Base-by-base conservation (phyloP, 2,329 filamentous ascomycete genomes). In the Pleoardoris graminearum region DNA sequence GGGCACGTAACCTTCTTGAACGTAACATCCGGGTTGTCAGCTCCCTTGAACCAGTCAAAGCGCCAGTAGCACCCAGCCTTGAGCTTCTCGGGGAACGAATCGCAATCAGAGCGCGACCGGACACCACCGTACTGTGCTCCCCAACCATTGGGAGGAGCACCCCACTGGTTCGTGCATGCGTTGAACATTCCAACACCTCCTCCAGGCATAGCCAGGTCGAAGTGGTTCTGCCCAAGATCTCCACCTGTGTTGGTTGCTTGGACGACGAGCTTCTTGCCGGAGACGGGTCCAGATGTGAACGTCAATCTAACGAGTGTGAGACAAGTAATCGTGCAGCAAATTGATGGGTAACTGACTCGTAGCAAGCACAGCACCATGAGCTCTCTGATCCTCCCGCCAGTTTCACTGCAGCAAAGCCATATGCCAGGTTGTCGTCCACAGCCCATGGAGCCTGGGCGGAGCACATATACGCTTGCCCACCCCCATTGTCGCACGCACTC, bases 321-420 rank as follows among this genome's bases (percentile, higher is more conserved):
- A 49, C 22, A 27, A 1, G 4, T 16, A 2, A 14, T 35, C n/a
- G 8, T 23, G n/a, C 3, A 7, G 22, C 7, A 38, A 14, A n/a
- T 14, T 3, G 1, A 6, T 7, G 6, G 33, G 12, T 1, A 17
- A 60, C 66, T 46, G 47, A 73, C 76, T 83, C 77, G 62, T 86
- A 87, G 68, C 85, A 87, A 49, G 79, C 80, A 66, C 86, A 89
- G 75, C 86, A 89, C 82, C 83, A 86, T 10, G 71, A 76, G 0
- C 73, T 70, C 69, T 88, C 85, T 1, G 69, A 79, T 19, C 82
- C 51, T 7, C 67, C 84, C 1, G 75, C 66, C 51, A 88, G 77
- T 42, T 77, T 77, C 3, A 85, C 85, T 6, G 85, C 85, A 3
- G 85, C 83, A 63, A 85, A 88, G 3, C 85, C 85, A 62, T 87